Evolutionary conservation across 176 grass and related monocot genomes (phyloP), one percentile per base, ranked within the genome.

Genomic region (Eragrostis nindensis): DNA sequence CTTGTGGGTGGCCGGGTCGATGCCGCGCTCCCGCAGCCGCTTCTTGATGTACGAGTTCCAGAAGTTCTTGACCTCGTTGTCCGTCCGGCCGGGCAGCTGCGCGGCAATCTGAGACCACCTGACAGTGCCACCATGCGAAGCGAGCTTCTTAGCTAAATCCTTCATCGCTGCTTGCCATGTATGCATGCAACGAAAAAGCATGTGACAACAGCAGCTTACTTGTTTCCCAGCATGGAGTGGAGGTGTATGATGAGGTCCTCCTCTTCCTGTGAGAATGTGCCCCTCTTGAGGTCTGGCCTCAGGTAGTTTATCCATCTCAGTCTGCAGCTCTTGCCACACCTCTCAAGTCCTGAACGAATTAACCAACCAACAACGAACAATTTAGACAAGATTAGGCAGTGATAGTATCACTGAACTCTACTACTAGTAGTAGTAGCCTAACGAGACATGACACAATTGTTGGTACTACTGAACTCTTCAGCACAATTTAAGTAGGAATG

Each of bases 11-110:
- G 68, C 81, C 7, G 92, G 92, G 74, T 94, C 92, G 63, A 94
- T 94, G 86, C 92, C 92, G 55, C 85, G 86, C 66, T 91, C 88
- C 82, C 86, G 62, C 56, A 94, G 82, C 43, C 83, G 84, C 86
- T 94, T 94, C 83, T 91, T 94, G 66, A 94, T 74, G 77, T 88
- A 91, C 44, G 92, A 94, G 68, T 99, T 99, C 96, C 96, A 99
- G 66, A 94, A 95, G 88, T 99, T 99, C 88, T 99, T 99, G 65
- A 99, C 92, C 76, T 99, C 96, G 64, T 99, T 99, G 78, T 99
- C 96, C 3, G 96, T 99, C 61, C 96, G 70, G 42, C 96, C 96
- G 3, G 92, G 96, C 19, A 99, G 79, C 82, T 90, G 92, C 14
- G 89, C 89, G 13, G 92, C 92, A n/a, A 94, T 94, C 81, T 91